phyloP scores from a whole-genome alignment of 23 red algal species.

The Gracilaria gracilis region DNA sequence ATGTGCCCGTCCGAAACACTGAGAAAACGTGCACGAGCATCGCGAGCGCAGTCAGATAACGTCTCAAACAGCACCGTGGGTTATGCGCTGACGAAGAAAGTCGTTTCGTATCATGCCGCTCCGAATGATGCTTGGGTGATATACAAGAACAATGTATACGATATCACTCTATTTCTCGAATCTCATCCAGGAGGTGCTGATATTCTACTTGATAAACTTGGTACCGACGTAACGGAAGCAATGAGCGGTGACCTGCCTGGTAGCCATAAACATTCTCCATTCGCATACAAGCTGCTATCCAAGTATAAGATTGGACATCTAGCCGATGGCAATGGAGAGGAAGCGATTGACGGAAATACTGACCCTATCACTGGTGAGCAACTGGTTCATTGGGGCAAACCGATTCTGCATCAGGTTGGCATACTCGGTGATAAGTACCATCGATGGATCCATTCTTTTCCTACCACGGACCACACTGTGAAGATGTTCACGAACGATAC shows the following conservation, averaged over 20 bases:
- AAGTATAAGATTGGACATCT: slow-evolving; percentile 86
- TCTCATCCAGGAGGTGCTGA: slow-evolving; percentile 90
- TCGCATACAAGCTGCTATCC: slow-evolving; percentile 82
- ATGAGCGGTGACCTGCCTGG: slow-evolving; percentile 72
- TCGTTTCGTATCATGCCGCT: slow-evolving; percentile 78
- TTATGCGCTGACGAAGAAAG: slow-evolving; percentile 80
- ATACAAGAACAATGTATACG: slow-evolving; percentile 85
- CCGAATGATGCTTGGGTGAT: slow-evolving; percentile 90
- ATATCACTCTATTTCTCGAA: slow-evolving; percentile 91
- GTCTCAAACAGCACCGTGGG: slow-evolving; percentile 24
- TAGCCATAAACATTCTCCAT: slow-evolving; percentile 74
- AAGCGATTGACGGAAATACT: slow-evolving; percentile 59
- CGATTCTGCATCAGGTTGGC: slow-evolving; percentile 93
- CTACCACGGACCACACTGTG: slow-evolving; percentile 92
- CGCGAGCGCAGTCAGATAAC: background rate
- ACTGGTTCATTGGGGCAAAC: slow-evolving; percentile 88
- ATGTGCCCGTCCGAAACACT: slow-evolving; percentile 20
- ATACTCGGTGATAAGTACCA: slow-evolving; percentile 91
- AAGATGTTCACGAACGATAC: slow-evolving; percentile 87
- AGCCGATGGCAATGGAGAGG: slow-evolving; percentile 14
- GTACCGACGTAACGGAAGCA: slow-evolving; percentile 77
- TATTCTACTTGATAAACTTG: slow-evolving; percentile 67
- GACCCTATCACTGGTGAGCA: slow-evolving; percentile 63
- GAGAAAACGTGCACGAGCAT: slow-evolving; percentile 2
- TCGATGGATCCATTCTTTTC: slow-evolving; percentile 95